phyloP scores from a whole-genome alignment of 192 early-diverging fungal species.

The Ambispora gerdemannii region DNA sequence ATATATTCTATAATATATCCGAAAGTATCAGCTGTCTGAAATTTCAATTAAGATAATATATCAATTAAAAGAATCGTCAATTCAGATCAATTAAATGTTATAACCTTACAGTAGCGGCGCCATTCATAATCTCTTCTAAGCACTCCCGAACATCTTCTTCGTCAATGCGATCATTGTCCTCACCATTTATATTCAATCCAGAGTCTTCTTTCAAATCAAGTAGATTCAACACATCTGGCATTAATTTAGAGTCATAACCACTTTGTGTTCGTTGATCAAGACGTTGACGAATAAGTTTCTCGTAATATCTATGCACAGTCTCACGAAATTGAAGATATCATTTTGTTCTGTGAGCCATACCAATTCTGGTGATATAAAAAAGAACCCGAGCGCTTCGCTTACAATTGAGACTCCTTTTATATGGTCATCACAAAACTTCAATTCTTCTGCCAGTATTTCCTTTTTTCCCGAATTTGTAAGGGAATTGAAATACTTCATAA shows the following conservation, averaged over 20 bases:
- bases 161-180: not conserved
- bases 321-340: too few relatives aligned
- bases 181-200: not conserved
- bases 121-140: not conserved
- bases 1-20: not conserved
- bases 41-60: not conserved
- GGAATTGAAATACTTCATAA: not conserved
- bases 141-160: not conserved
- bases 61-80: too few relatives aligned
- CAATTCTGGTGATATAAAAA: constrained; percentile 1
- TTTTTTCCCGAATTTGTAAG: not conserved
- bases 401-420: not conserved
- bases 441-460: not conserved
- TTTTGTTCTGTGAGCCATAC: not conserved
- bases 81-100: not conserved
- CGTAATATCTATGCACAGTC: not conserved
- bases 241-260: not conserved
- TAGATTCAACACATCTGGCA: not conserved
- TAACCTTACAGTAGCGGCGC: not conserved
- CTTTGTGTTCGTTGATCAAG: not conserved
- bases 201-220: not conserved
- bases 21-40: not conserved
- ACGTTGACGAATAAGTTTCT: not conserved
- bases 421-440: not conserved
- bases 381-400: not conserved